phyloP scores from a whole-genome alignment of 1,139 yeast genomes.

The Meyerozyma sp. region DNA sequence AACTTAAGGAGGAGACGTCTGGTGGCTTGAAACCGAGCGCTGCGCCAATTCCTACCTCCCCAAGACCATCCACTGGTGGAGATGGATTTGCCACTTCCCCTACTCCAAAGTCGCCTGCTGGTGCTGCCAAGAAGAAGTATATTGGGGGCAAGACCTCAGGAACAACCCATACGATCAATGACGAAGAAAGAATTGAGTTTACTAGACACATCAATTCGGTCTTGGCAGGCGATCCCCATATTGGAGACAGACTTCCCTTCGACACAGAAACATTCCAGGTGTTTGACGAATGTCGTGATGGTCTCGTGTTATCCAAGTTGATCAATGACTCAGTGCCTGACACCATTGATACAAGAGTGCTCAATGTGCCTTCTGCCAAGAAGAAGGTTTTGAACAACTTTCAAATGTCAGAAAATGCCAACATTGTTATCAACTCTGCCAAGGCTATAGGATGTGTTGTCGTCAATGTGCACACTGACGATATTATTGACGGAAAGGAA shows the following conservation, averaged over 20 bases:
- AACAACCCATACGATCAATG: conserved; percentile 95
- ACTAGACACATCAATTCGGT: conserved; percentile 94
- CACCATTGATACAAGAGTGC: conserved; percentile 95
- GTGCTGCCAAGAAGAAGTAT: conserved; percentile 63
- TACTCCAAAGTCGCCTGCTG: conserved; percentile 13
- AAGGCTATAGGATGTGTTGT: conserved; percentile 98
- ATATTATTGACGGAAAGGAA: conserved; percentile 94
- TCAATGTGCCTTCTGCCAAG: conserved; percentile 72
- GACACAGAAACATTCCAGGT: conserved; percentile 93
- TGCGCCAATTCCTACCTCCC: conserved; percentile 2
- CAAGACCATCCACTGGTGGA: background rate
- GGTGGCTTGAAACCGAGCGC: conserved; percentile 3
- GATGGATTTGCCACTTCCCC: conserved; percentile 3
- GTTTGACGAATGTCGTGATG: conserved; percentile 96
- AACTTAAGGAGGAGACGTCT: conserved; percentile 43
- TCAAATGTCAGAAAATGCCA: conserved; percentile 95
- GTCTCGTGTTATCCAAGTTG: conserved; percentile 84
- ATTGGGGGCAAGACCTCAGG: conserved; percentile 79
- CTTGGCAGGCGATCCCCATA: conserved; percentile 81
- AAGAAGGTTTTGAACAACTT: conserved; percentile 86
- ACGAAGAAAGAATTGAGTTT: conserved; percentile 93
- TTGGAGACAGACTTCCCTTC: conserved; percentile 83
- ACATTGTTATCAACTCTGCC: conserved; percentile 95
- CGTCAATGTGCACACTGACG: conserved; percentile 96
- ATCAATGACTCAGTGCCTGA: conserved; percentile 98